A percentile compares a stretch with the other conserved stretches of the same genome.
Evolutionary conservation across 331 rosid genomes (phyloP).

Genomic region (Quercus phellos): DNA sequence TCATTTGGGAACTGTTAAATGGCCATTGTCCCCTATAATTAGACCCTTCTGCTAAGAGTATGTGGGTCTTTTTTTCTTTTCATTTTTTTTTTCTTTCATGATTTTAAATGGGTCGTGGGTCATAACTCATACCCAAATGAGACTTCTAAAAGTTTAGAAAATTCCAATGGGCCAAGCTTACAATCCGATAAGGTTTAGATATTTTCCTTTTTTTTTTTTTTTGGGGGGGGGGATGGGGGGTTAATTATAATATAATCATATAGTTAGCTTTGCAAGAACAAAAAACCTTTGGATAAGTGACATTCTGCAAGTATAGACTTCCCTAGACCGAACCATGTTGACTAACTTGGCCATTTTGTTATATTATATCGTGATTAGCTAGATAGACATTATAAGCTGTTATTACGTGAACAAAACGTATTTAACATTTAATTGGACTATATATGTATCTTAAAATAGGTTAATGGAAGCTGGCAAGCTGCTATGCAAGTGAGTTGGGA

Average conservation of each 20-base stretch:
- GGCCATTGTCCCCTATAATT: constrained; percentile 29
- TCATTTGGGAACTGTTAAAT: constrained; percentile 20
- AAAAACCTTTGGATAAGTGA: no score
- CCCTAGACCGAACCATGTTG: not conserved
- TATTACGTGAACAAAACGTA: not conserved
- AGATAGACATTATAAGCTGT: not conserved
- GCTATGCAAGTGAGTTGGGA: constrained; percentile 37
- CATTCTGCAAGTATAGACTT: not conserved
- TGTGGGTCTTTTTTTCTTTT: not conserved
- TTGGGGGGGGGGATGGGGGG: no score
- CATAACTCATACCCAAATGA: constrained; percentile 8
- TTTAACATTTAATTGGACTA: no score
- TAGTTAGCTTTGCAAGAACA: no score
- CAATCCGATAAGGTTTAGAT: no score
- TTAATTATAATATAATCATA: no score
- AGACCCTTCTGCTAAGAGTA: constrained; percentile 10
- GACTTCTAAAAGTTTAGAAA: constrained; percentile 16
- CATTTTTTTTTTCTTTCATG: not conserved
- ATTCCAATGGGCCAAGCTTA: not conserved
- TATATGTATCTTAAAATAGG: not conserved
- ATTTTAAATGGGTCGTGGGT: constrained; percentile 10
- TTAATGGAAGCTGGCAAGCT: constrained; percentile 19
- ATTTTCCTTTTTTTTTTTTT: no score
- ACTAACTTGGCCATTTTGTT: not conserved
- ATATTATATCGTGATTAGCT: not conserved